A percentile compares a stretch with the other conserved stretches of the same genome.
Evolutionary conservation across 768 basidiomycete species (phyloP).

Genomic region (Boletus coccyginus): DNA sequence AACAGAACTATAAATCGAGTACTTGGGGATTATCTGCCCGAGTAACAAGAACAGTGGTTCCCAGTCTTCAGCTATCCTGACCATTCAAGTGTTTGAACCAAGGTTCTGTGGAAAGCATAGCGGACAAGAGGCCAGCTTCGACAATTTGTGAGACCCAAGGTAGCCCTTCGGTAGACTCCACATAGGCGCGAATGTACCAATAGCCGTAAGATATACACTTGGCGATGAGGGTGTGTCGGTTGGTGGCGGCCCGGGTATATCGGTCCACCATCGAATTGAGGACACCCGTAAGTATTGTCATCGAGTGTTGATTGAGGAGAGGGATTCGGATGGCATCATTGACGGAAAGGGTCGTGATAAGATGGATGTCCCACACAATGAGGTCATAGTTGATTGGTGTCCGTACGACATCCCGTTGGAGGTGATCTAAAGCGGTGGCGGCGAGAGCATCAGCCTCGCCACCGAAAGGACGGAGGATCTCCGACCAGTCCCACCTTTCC

Average conservation of each 20-base stretch:
- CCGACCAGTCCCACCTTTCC: slow-evolving; percentile 28
- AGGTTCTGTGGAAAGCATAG: slow-evolving; percentile 26
- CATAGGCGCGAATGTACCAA: slow-evolving; percentile 29
- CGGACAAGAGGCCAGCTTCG: slow-evolving; percentile 23
- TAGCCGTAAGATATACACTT: slow-evolving; percentile 29
- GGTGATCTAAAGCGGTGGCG: slow-evolving; percentile 23
- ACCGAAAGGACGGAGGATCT: slow-evolving; percentile 23
- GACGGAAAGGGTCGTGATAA: slow-evolving; percentile 25
- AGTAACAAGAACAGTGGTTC: slow-evolving; percentile 27
- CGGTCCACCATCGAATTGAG: slow-evolving; percentile 13
- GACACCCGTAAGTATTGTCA: slow-evolving; percentile 17
- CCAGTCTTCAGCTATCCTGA: slow-evolving; percentile 26
- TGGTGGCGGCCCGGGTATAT: background rate
- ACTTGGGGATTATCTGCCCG: slow-evolving; percentile 24
- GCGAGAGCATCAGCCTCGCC: slow-evolving; percentile 19
- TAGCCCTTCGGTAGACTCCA: slow-evolving; percentile 25
- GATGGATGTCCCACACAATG: slow-evolving; percentile 30
- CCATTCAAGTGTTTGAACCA: slow-evolving; percentile 22
- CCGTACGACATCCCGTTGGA: slow-evolving; percentile 22
- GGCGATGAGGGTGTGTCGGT: slow-evolving; percentile 14
- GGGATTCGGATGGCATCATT: slow-evolving; percentile 23
- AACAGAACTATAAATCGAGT: slow-evolving; percentile 23
- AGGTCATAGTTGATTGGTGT: slow-evolving; percentile 24
- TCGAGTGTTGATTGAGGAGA: slow-evolving; percentile 21
- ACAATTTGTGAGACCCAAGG: slow-evolving; percentile 26